Evolutionary conservation across 2,329 filamentous ascomycete genomes (phyloP).

Genomic region (Epichloe gansuensis): DNA sequence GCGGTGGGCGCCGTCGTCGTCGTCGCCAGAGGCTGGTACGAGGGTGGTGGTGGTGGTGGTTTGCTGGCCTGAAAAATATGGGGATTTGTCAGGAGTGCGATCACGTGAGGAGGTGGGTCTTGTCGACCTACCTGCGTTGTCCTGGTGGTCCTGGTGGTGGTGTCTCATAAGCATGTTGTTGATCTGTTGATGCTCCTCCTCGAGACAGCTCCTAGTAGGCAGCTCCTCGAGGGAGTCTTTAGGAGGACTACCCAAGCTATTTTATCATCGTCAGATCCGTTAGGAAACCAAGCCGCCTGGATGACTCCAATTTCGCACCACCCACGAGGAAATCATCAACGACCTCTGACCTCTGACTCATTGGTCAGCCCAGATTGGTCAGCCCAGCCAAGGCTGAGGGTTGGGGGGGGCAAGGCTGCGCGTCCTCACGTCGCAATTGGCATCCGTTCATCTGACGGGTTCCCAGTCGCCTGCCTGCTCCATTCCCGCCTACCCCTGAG

Average conservation of each 20-base stretch:
- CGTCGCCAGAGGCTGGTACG: slow-evolving; percentile 1
- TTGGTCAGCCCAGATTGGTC: neutral
- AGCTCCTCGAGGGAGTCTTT: neutral
- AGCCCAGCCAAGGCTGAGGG: neutral
- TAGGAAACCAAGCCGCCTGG: neutral
- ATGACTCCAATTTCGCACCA: neutral
- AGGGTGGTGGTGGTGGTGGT: slow-evolving; percentile 8
- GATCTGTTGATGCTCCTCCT: neutral
- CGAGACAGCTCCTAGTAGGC: neutral
- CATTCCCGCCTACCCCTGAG: neutral
- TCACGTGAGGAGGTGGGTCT: slow-evolving; percentile 2
- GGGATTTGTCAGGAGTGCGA: neutral
- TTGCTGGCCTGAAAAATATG: slow-evolving; percentile 16
- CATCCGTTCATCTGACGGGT: neutral
- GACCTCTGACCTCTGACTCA: neutral
- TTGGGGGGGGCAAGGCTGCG: neutral
- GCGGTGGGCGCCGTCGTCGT: neutral
- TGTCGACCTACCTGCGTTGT: neutral
- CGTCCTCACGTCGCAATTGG: neutral
- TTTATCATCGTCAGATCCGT: neutral
- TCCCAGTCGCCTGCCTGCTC: neutral
- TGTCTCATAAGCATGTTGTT: neutral
- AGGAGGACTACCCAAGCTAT: neutral
- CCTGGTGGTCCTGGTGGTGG: neutral
- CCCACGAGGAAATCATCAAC: neutral